phyloP scores from a whole-genome alignment of 441 rosid genomes.

The Gossypium davidsonii region DNA sequence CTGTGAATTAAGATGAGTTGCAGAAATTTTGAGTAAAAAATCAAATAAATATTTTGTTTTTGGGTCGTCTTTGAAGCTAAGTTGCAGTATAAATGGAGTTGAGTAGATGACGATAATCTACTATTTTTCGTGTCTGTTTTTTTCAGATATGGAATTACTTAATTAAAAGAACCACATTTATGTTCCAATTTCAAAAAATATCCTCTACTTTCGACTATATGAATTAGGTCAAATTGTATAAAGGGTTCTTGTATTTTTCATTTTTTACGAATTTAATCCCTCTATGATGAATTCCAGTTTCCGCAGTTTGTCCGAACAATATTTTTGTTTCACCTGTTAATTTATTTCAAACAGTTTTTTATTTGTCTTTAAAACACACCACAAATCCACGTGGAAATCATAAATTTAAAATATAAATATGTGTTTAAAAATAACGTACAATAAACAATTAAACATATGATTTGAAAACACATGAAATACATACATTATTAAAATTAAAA shows the following conservation, averaged over 20 bases:
- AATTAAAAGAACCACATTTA: not conserved
- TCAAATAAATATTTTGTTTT: not conserved
- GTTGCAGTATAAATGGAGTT: not conserved
- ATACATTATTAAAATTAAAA: too few species aligned
- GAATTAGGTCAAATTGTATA: not conserved
- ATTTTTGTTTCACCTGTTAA: too few species aligned
- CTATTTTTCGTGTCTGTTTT: not conserved
- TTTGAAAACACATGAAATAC: too few species aligned
- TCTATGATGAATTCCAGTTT: too few species aligned
- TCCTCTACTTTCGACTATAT: not conserved
- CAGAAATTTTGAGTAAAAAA: not conserved
- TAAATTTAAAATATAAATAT: too few species aligned
- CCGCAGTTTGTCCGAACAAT: too few species aligned
- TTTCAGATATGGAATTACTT: not conserved
- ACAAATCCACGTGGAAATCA: rapidly evolving
- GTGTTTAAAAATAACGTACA: too few species aligned
- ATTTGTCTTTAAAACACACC: too few species aligned
- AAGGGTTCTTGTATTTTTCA: too few species aligned
- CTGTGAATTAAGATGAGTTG: not conserved
- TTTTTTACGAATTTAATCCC: too few species aligned
- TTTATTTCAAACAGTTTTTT: too few species aligned
- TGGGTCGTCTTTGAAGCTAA: not conserved
- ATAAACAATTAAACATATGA: too few species aligned
- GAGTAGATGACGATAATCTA: not conserved
- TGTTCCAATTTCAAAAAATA: not conserved